These are phyloP conservation scores for Clitocybe nebularis DNA, from an alignment of 1,284 basidiomycete species.

Conservation along the genomic window DNA sequence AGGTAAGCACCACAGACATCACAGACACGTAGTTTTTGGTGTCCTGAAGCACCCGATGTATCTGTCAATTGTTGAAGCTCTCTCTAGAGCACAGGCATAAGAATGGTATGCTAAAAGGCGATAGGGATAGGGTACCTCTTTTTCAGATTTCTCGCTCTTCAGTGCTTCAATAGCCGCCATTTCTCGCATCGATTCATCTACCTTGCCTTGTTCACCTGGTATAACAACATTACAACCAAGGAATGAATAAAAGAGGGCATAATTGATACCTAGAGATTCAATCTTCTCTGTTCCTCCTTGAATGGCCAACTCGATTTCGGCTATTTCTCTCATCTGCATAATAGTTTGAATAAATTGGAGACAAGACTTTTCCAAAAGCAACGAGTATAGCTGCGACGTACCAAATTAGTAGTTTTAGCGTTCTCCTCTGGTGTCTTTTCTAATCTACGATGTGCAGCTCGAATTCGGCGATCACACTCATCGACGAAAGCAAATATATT, in stretches of 20 bases:
- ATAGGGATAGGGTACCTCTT: conserved; percentile 66
- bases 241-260: no score
- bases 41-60: conserved; percentile 96
- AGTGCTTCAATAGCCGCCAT: conserved; percentile 96
- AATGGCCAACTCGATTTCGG: conserved; percentile 97
- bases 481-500: conserved; percentile 96
- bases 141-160: conserved; percentile 93
- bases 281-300: conserved; percentile 99
- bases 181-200: conserved; percentile 97
- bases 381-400: conserved; percentile 34
- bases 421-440: conserved; percentile 99
- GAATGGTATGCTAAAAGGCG: conserved; percentile 8
- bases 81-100: conserved; percentile 45
- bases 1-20: conserved; percentile 99
- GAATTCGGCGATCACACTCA: conserved; percentile 96
- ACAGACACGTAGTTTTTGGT: conserved; percentile 98
- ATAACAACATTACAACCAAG: conserved; percentile 17
- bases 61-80: conserved; percentile 97
- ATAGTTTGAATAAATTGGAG: no score
- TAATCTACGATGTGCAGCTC: conserved; percentile 88
- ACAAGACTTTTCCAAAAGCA: no score
- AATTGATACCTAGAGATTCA: conserved; percentile 73
- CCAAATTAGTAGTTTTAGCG: conserved; percentile 95
- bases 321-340: conserved; percentile 94
- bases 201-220: conserved; percentile 91